These are phyloP conservation scores for Echria macrotheca DNA, from an alignment of 495 filamentous ascomycete species.

Conservation along the genomic window DNA sequence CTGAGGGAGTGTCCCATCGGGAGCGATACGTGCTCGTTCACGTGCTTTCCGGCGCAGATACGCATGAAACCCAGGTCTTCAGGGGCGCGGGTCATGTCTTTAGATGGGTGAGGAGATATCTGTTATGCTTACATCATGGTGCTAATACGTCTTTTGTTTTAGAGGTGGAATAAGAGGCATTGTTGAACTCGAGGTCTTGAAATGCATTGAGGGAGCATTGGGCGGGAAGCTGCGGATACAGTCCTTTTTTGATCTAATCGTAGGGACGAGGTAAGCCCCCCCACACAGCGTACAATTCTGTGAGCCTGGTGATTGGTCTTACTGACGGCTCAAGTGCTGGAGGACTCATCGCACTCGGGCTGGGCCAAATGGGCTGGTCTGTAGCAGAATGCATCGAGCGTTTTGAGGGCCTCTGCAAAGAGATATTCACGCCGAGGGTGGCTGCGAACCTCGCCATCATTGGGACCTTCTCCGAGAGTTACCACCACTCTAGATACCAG, in stretches of 20 bases:
- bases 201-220: background rate
- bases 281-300: no score
- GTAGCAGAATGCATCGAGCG: conserved; percentile 1
- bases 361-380: conserved; percentile 1
- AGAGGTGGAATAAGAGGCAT: conserved; percentile 8
- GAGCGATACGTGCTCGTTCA: background rate
- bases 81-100: background rate
- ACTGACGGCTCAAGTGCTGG: background rate
- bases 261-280: conserved; percentile 4
- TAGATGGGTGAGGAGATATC: conserved; percentile 2
- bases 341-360: background rate
- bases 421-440: background rate
- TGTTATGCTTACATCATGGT: background rate
- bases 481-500: conserved; percentile 4
- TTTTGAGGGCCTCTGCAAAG: background rate
- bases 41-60: background rate
- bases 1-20: conserved; percentile 1
- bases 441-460: background rate
- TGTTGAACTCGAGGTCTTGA: conserved; percentile 6
- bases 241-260: conserved; percentile 7
- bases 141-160: background rate
- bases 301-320: background rate
- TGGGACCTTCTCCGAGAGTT: background rate
- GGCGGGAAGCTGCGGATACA: conserved; percentile 1
- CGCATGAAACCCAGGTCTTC: conserved; percentile 4